Percentiles rank a stretch among this genome's conserved stretches.
These are phyloP conservation scores for Blastobotrys aristatus DNA, from an alignment of 1,139 yeast species.

Conservation along the genomic window DNA sequence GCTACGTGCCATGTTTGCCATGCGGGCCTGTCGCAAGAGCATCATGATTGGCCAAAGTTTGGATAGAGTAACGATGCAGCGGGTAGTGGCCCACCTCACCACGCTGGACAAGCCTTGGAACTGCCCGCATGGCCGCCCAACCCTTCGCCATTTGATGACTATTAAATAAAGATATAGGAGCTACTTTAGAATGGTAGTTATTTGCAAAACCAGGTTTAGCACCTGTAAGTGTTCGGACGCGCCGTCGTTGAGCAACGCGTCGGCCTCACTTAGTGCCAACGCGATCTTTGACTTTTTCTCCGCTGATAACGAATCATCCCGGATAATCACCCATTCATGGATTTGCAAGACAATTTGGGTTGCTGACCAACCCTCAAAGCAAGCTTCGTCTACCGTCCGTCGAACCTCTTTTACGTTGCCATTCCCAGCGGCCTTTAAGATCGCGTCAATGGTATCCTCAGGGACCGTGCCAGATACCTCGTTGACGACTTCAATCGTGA, in stretches of 20 bases:
- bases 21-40: constrained; percentile 91
- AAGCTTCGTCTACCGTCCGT: constrained; percentile 47
- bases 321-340: constrained; percentile 62
- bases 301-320: constrained; percentile 51
- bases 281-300: constrained; percentile 62
- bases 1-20: constrained; percentile 77
- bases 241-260: constrained; percentile 72
- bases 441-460: constrained; percentile 42
- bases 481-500: constrained; percentile 46
- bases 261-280: constrained; percentile 64
- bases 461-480: constrained; percentile 90
- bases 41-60: constrained; percentile 88
- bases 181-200: constrained; percentile 25
- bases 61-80: constrained; percentile 52
- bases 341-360: constrained; percentile 72
- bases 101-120: constrained; percentile 91
- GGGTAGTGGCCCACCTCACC: constrained; percentile 63
- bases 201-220: constrained; percentile 59
- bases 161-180: not conserved
- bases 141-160: constrained; percentile 83
- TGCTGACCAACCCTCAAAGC: constrained; percentile 83
- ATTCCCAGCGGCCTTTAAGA: constrained; percentile 42
- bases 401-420: constrained; percentile 40
- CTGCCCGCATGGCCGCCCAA: constrained; percentile 98
- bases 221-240: constrained; percentile 87